Evolutionary conservation across 225 moss, liverwort and hornwort genomes (phyloP).

Genomic region (Rhytidiadelphus loreus): DNA sequence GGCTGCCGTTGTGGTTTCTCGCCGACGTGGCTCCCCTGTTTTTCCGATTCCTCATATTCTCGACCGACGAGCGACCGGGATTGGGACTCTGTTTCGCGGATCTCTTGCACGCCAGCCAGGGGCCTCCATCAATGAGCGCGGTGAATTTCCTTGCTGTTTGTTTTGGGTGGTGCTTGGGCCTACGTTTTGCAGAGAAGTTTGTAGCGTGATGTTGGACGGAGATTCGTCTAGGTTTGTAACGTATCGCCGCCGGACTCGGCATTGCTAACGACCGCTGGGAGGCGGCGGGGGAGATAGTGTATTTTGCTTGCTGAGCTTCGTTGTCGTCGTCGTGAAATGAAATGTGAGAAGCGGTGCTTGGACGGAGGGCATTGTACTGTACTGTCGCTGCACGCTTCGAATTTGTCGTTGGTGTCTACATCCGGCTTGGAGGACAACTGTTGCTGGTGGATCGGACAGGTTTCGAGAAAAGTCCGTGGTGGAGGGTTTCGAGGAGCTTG

Average conservation of each 20-base stretch:
- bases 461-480: background rate
- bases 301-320: background rate
- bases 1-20: background rate
- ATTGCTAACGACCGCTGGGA: background rate
- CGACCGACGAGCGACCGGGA: no score
- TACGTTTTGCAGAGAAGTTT: background rate
- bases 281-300: background rate
- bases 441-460: background rate
- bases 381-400: background rate
- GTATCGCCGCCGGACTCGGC: background rate
- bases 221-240: background rate
- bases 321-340: background rate
- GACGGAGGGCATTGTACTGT: background rate
- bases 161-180: background rate
- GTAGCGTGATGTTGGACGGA: background rate
- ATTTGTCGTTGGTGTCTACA: background rate
- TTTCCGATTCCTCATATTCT: background rate
- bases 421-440: background rate
- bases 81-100: background rate
- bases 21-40: background rate
- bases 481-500: background rate
- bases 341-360: background rate
- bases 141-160: background rate
- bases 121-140: background rate
- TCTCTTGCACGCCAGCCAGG: background rate